These are phyloP conservation scores for Trichopus zeylanicus DNA, from an alignment of 116 monocot genomes.

Conservation along the genomic window DNA sequence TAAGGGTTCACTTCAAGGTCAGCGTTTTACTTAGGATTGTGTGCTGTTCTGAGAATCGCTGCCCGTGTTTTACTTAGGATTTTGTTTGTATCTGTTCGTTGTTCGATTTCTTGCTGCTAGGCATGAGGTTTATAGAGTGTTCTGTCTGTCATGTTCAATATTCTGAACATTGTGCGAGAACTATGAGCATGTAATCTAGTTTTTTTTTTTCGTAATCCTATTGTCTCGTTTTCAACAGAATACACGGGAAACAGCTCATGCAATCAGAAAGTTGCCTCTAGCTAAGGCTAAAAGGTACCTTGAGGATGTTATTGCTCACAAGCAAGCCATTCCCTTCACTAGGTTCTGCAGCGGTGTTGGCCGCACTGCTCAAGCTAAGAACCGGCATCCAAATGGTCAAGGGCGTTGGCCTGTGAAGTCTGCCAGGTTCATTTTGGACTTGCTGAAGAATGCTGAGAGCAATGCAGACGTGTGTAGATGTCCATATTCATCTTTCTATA, in stretches of 20 bases:
- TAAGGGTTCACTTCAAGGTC: constrained; percentile 15
- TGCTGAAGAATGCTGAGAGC: constrained; percentile 70
- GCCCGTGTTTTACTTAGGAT: not conserved
- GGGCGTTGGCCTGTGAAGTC: constrained; percentile 64
- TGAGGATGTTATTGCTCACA: constrained; percentile 77
- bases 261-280: constrained; percentile 50
- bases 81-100: not conserved
- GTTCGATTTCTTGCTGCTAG: no score
- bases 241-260: constrained; percentile 62
- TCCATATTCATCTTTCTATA: not conserved
- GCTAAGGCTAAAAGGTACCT: constrained; percentile 67
- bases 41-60: not conserved
- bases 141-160: no score
- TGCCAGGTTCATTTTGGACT: constrained; percentile 52
- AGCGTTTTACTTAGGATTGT: not conserved
- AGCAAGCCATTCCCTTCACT: constrained; percentile 65
- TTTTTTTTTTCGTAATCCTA: not conserved
- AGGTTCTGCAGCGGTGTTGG: constrained; percentile 67
- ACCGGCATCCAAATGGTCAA: constrained; percentile 61
- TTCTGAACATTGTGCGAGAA: no score
- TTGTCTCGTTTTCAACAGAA: constrained; percentile 24
- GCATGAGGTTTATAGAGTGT: no score
- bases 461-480: constrained; percentile 45
- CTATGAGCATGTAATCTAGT: no score
- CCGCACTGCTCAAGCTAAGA: constrained; percentile 56